Base-by-base conservation (phyloP, 306 rosid species). In the Delonix regia region DNA sequence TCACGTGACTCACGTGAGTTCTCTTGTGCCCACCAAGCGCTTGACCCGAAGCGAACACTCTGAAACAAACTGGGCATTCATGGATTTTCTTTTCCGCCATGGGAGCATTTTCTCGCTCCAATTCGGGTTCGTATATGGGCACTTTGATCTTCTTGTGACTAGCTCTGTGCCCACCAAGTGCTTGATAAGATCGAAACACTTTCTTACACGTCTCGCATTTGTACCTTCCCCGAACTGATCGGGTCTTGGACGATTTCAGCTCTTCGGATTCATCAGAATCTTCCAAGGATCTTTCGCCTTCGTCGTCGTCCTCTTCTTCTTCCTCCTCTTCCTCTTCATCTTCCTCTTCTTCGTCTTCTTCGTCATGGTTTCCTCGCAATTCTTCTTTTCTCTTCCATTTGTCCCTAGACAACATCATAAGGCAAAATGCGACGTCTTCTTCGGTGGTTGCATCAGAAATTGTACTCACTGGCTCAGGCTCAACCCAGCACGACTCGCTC, bases 1-100 rank as follows among this genome's bases (percentile, higher is more conserved):
- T 85, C 21, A 90, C 91, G 73, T 94, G 98, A 27, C 63, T 86
- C 24, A 91, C 93, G 76, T 95, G 99, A 5, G 99, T 93, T 85
- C 99, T 87, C 87, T 93, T 95, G 59, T 95, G 99, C 19, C 99
- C 99, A 9, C 99, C 99, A 0, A 95, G 93, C 0, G 99, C 99
- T 80, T 95, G 99, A 38, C 99, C 99, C 1, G 99, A 95, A 6
- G 93, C 76, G 49, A 95, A 95, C 1, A 91, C 94, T 85, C 98
- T 80, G 34, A 83, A 93, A 71, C 99, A 95, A 81, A 95, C 90
- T 0, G 98, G 97, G 33, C 99, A 95, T 68, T 93, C 86, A 6
- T 95, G 98, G 19, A 80, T 83, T 83, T 89, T 95, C 79, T 83
- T 90, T 27, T 88, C 89, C 7, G 21, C 61, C 21, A 68, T 68